Evolutionary conservation across 2,329 filamentous ascomycete species (phyloP), one percentile per base, ranked within the genome.

Genomic region (Penicillium capsulatum): DNA sequence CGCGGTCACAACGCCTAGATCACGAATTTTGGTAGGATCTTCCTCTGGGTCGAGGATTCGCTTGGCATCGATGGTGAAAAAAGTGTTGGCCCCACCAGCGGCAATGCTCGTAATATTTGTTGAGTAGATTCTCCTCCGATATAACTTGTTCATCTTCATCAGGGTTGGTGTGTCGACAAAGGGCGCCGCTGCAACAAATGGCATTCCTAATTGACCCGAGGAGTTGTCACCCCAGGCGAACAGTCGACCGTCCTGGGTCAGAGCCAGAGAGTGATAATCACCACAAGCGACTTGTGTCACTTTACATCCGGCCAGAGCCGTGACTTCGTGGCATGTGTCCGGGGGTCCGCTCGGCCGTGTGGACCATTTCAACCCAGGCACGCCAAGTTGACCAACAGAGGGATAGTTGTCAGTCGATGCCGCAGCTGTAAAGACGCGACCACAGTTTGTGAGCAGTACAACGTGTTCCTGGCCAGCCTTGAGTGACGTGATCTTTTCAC

Each of bases 201-300:
- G 80, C 54, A 91, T 81, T n/a, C 91, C 91, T 3, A 97, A 75
- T 64, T 97, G 92, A n/a, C 92, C 92, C 30, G 80, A 78, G 0
- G 82, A 81, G 67, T 97, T 97, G 64, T 97, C 90, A 26, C 92
- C 92, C 67, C 94, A 97, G 5, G 81, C 75, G 63, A 92, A 95
- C 11, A 92, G 76, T 11, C 81, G 79, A 11, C 91, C 91, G 36
- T 83, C 73, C 44, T 78, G 77, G 58, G 91, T 86, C 11, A 89
- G 74, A 1, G 81, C 85, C 1, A 94, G 69, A 3, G 88, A 94
- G 67, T 98, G 92, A 51, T 83, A 81, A 59, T 95, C 89, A 16
- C 92, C 92, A 2, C 87, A 72, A 1, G 91, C 90, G 42, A 97
- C 83, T 50, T 86, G 77, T 4, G 72, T 67, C 31, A 92, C 80